Base-by-base conservation (phyloP, 805 yeast genomes). In the Cyberlindnera xylosilytica region DNA sequence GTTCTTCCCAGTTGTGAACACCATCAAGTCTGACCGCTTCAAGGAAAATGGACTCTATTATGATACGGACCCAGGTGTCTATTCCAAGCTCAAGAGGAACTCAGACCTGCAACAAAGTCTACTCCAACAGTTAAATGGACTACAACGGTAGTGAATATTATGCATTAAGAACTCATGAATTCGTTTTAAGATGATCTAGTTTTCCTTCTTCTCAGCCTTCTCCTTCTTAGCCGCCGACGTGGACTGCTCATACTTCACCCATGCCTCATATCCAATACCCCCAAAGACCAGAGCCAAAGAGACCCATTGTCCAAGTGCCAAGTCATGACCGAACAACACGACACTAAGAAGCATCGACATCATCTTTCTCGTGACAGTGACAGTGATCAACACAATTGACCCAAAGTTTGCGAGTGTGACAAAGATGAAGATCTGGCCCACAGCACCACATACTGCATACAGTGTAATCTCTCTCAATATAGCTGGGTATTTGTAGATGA, bases 301-400 rank as follows among this genome's bases (percentile, higher is more conserved):
- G 1, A 66, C 28, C 89, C 96, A 85, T 65, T 93, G 98, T 8
- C 68, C 63, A 3, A 42, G 7, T 24, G 66, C 70, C 50, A 93
- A 73, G 5, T 62, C 58, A 60, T 93, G 97, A n/a, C 93, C 91
- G 64, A 88, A 91, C 49, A 91, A 66, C 4, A 87, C 61, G 38
- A 93, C 97, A 56, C 96, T 85, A 40, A 91, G 64, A 26, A 89
- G 73, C 98, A 93, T 91, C 30, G 97, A 88, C 37, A 89, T 69
- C 97, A 93, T 91, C 58, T 93, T 93, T 54, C 99, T 75, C 1
- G 99, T 91, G 9, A 93, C 97, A 0, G 98, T 93, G 15, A 95
- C 91, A 31, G 96, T 91, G 22, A 91, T 89, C 41, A 93, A 69
- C 0, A 86, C 76, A 46, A 93, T 68, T 2, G 97, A 87, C 37